Evolutionary conservation across 345 rosid species (phyloP).

Genomic region (Citrus sp.): DNA sequence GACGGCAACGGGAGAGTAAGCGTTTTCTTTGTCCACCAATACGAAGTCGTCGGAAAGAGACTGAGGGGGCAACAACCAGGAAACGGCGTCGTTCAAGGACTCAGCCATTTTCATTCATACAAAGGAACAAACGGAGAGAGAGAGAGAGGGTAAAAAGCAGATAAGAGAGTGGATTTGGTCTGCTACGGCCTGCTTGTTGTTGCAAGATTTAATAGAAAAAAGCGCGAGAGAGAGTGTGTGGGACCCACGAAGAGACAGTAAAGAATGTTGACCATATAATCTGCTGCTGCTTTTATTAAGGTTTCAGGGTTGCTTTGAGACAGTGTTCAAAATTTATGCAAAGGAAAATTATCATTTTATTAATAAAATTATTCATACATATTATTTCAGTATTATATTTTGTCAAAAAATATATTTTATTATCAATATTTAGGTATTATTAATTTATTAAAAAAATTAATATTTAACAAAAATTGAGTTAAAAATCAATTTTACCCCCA

Average conservation of each 20-base stretch:
- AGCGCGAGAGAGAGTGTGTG: not conserved
- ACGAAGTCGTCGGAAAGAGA: conserved; percentile 24
- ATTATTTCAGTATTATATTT: too few species aligned
- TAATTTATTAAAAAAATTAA: too few species aligned
- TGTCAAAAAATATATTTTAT: too few species aligned
- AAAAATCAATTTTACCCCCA: too few species aligned
- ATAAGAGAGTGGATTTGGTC: not conserved
- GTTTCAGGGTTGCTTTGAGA: conserved; percentile 44
- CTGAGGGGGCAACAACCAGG: conserved; percentile 38
- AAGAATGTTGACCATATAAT: conserved; percentile 50
- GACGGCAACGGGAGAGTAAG: not conserved
- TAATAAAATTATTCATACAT: too few species aligned
- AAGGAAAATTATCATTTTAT: too few species aligned
- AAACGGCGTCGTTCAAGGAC: conserved; percentile 30
- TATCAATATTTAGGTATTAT: too few species aligned
- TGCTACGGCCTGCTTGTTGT: not conserved
- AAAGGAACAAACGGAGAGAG: not conserved
- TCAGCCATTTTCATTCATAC: conserved; percentile 35
- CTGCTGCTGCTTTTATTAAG: conserved; percentile 48
- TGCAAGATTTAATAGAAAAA: conserved; percentile 23
- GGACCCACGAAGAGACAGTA: conserved; percentile 29
- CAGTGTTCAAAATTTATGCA: conserved; percentile 13
- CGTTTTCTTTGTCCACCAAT: conserved; percentile 17
- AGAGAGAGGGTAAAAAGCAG: not conserved
- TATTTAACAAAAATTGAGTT: too few species aligned